phyloP scores from a whole-genome alignment of 495 filamentous ascomycete genomes.

The Tuber aestivum region DNA sequence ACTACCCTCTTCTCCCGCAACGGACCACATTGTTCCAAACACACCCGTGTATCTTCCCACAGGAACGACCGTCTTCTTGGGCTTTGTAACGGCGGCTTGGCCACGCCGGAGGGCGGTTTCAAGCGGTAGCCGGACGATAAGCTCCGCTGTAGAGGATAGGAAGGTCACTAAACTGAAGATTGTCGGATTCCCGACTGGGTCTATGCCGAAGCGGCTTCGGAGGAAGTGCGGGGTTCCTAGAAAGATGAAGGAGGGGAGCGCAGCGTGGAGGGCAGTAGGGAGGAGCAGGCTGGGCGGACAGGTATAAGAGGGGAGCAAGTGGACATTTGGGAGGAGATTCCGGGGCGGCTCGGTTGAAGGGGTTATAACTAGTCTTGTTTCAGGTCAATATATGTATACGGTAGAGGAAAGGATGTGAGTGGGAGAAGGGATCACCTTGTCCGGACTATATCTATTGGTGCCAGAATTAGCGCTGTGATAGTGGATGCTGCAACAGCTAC shows the following conservation, averaged over 20 bases:
- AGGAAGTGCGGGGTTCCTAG: constrained; percentile 75
- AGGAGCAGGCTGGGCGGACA: constrained; percentile 65
- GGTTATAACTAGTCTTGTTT: constrained; percentile 64
- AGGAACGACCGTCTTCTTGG: constrained; percentile 62
- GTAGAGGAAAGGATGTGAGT: constrained; percentile 13
- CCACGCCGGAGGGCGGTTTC: constrained; percentile 87
- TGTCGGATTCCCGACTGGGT: constrained; percentile 72
- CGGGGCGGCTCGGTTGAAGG: constrained; percentile 65
- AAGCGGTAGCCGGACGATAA: constrained; percentile 77
- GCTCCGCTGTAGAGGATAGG: constrained; percentile 65
- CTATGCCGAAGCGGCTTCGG: constrained; percentile 68
- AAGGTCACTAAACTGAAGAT: constrained; percentile 74
- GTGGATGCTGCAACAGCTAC: constrained; percentile 79
- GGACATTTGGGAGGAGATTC: constrained; percentile 66
- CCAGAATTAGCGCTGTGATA: constrained; percentile 67
- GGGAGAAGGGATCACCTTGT: constrained; percentile 54
- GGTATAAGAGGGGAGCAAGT: constrained; percentile 67
- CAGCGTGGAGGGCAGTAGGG: constrained; percentile 78
- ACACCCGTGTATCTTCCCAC: constrained; percentile 72
- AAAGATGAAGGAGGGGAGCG: constrained; percentile 71
- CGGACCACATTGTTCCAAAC: constrained; percentile 77
- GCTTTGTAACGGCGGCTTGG: constrained; percentile 61
- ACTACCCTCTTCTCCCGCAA: constrained; percentile 70
- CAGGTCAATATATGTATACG: constrained; percentile 29
- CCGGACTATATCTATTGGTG: constrained; percentile 82